A percentile compares a stretch with the other conserved stretches of the same genome.
Conservation (phyloP, 139 green algal genomes). For the Protoeuglena noctilucae region DNA sequence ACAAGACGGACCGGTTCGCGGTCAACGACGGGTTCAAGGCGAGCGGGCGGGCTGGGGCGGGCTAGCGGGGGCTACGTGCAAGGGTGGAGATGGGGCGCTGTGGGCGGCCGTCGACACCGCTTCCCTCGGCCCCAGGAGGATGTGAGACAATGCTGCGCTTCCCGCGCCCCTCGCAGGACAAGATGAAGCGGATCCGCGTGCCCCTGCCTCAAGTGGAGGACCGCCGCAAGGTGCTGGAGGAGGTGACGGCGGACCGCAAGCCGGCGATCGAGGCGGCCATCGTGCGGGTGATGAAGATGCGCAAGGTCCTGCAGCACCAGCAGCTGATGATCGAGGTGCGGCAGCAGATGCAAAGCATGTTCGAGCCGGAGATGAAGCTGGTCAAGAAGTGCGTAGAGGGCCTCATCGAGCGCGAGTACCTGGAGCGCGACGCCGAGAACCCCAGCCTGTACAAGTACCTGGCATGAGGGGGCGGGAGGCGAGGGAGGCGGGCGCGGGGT, state of each 20-base stretch:
- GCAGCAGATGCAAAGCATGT: slow-evolving; percentile 87
- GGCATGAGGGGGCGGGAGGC: slow-evolving; percentile 21
- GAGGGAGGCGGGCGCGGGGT: too few species aligned
- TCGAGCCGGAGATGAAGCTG: slow-evolving; percentile 88
- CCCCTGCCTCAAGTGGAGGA: slow-evolving; percentile 63
- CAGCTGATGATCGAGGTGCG: slow-evolving; percentile 91
- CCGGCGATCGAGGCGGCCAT: slow-evolving; percentile 67
- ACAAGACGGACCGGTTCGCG: slow-evolving; percentile 67
- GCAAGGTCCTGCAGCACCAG: slow-evolving; percentile 56
- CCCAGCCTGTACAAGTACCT: slow-evolving; percentile 56
- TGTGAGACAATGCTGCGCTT: background rate
- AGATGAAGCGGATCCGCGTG: slow-evolving; percentile 6
- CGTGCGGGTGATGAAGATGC: slow-evolving; percentile 77
- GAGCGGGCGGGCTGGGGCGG: too few species aligned
- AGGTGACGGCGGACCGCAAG: slow-evolving; percentile 80
- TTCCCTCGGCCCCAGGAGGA: too few species aligned
- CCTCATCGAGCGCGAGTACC: slow-evolving; percentile 86
- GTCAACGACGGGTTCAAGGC: slow-evolving; percentile 81
- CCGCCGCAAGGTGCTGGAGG: slow-evolving; percentile 85
- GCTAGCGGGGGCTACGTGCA: too few species aligned
- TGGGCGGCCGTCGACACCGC: slow-evolving; percentile 28
- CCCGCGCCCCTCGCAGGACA: slow-evolving; percentile 5
- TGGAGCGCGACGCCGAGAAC: slow-evolving; percentile 73
- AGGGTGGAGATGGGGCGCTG: background rate
- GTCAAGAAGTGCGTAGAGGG: slow-evolving; percentile 97